Conservation (phyloP, 2,329 filamentous ascomycete species). For the Fusarium sp. region DNA sequence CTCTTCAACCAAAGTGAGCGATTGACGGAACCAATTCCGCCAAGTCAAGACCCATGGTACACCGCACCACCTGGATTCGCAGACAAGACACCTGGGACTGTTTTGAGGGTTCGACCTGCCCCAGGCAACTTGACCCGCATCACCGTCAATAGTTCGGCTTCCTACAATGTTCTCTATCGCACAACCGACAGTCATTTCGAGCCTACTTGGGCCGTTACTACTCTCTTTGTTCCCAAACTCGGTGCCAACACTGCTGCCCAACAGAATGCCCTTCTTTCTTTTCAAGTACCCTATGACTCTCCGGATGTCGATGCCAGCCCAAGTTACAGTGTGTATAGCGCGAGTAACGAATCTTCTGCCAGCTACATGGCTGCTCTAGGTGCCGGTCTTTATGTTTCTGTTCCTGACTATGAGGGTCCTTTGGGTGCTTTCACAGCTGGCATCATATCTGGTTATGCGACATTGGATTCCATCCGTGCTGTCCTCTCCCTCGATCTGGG, state of each 20-base stretch:
- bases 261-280: slow-evolving; percentile 26
- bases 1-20: background rate
- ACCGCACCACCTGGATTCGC: slow-evolving; percentile 34
- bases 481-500: slow-evolving; percentile 51
- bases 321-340: slow-evolving; percentile 27
- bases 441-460: slow-evolving; percentile 56
- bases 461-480: slow-evolving; percentile 59
- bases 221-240: slow-evolving; percentile 34
- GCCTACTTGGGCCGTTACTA: slow-evolving; percentile 41
- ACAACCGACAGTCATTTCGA: slow-evolving; percentile 42
- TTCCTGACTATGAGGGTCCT: slow-evolving; percentile 61
- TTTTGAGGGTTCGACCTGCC: slow-evolving; percentile 38
- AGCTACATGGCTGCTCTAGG: slow-evolving; percentile 8
- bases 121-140: slow-evolving; percentile 40
- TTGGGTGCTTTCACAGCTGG: slow-evolving; percentile 57
- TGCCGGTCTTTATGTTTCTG: slow-evolving; percentile 48
- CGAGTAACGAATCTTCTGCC: background rate
- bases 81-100: slow-evolving; percentile 30
- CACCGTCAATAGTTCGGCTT: slow-evolving; percentile 32
- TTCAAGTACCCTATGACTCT: slow-evolving; percentile 40
- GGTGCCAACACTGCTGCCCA: slow-evolving; percentile 23
- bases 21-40: slow-evolving; percentile 17
- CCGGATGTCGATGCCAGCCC: slow-evolving; percentile 39
- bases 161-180: slow-evolving; percentile 42
- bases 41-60: slow-evolving; percentile 44